Evolutionary conservation across 805 yeast species (phyloP).

Genomic region (Kuraishia capsulata): DNA sequence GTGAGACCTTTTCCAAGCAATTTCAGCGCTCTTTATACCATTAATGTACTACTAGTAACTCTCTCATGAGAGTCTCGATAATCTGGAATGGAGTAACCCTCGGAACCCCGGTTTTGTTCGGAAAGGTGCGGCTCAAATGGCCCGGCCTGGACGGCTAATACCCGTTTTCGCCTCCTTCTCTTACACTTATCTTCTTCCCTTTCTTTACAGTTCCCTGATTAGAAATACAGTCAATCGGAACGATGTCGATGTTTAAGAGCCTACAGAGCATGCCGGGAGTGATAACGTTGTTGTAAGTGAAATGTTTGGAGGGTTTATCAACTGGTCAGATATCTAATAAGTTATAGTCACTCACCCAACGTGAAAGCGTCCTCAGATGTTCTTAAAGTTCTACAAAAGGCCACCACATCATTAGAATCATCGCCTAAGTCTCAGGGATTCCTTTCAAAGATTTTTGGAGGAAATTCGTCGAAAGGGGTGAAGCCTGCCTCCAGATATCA

Average conservation of each 20-base stretch:
- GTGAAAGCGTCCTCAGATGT: constrained; percentile 10
- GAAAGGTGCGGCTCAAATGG: too few relatives aligned
- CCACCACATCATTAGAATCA: constrained; percentile 2
- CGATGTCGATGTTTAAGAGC: constrained; percentile 40
- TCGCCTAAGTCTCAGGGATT: neutral
- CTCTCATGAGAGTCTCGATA: too few relatives aligned
- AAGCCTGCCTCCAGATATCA: neutral
- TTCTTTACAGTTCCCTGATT: too few relatives aligned
- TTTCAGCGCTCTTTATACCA: too few relatives aligned
- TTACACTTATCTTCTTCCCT: too few relatives aligned
- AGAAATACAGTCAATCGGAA: too few relatives aligned
- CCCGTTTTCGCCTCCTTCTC: too few relatives aligned
- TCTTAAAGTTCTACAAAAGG: constrained; percentile 7
- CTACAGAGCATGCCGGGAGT: constrained; percentile 35
- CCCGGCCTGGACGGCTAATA: too few relatives aligned
- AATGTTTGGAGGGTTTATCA: neutral
- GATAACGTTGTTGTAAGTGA: constrained; percentile 33
- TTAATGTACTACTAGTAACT: too few relatives aligned
- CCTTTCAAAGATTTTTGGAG: neutral
- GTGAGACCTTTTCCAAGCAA: constrained; percentile 3
- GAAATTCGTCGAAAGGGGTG: neutral
- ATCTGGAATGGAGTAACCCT: too few relatives aligned
- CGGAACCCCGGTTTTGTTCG: too few relatives aligned
- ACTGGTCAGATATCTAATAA: neutral
- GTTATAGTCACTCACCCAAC: constrained; percentile 17